phyloP scores from a whole-genome alignment of 352 stramenopile genomes.

The Pythium pyrilobum region DNA sequence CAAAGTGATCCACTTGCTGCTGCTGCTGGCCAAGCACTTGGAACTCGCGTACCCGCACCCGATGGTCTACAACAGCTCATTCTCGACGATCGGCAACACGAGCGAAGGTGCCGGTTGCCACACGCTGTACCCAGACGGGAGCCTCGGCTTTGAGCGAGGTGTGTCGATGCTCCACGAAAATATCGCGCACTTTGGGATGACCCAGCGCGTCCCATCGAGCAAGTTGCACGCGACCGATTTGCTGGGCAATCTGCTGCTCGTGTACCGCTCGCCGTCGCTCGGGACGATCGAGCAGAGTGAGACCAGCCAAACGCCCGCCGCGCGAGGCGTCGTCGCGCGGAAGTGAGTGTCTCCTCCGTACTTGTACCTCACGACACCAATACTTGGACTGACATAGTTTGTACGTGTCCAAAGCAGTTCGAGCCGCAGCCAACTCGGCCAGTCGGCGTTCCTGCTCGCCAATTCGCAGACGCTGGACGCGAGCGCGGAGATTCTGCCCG shows the following conservation, averaged over 20 bases:
- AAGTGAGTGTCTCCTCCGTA: background rate
- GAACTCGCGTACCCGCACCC: conserved; percentile 66
- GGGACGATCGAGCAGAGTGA: conserved; percentile 20
- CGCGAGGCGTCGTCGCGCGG: background rate
- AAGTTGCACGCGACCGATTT: conserved; percentile 50
- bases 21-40: conserved; percentile 65
- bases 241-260: conserved; percentile 57
- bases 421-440: conserved; percentile 10
- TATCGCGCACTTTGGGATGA: conserved; percentile 46
- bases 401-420: background rate
- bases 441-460: conserved; percentile 33
- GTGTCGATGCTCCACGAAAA: conserved; percentile 79
- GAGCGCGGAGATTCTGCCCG: conserved; percentile 58
- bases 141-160: conserved; percentile 64
- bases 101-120: conserved; percentile 73
- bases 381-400: background rate
- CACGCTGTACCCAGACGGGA: conserved; percentile 80
- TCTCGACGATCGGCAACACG: conserved; percentile 80
- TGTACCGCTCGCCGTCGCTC: conserved; percentile 39
- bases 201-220: conserved; percentile 34
- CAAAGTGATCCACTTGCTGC: conserved; percentile 72
- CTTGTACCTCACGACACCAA: background rate
- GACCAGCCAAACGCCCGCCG: background rate
- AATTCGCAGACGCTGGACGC: conserved; percentile 40
- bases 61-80: conserved; percentile 86